These are phyloP conservation scores for Blakeslea trispora DNA, from an alignment of 371 early-diverging fungal genomes.

Conservation along the genomic window DNA sequence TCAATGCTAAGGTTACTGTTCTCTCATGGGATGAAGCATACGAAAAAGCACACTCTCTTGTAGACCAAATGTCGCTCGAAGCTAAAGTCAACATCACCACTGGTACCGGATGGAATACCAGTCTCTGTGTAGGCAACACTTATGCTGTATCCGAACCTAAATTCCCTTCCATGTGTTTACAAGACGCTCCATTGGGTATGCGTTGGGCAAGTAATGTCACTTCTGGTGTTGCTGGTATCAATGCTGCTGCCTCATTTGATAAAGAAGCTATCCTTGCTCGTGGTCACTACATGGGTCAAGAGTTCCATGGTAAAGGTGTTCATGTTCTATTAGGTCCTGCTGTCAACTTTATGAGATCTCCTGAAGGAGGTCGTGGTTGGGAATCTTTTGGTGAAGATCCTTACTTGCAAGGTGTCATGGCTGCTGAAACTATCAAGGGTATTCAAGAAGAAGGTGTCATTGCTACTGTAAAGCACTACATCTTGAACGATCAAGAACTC, in stretches of 20 bases:
- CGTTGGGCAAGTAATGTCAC: conserved; percentile 45
- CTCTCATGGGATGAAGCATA: conserved; percentile 44
- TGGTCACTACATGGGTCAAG: conserved; percentile 52
- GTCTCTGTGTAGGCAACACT: conserved; percentile 56
- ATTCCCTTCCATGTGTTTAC: conserved; percentile 61
- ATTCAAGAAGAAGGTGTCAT: conserved; percentile 43
- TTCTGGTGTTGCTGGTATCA: conserved; percentile 55
- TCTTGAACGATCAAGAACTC: conserved; percentile 51
- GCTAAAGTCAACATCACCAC: conserved; percentile 47
- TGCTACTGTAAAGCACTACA: conserved; percentile 54
- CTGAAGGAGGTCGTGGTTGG: conserved; percentile 58
- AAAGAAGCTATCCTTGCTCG: conserved; percentile 44
- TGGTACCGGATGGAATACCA: conserved; percentile 47
- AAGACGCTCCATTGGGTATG: conserved; percentile 57
- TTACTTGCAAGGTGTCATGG: conserved; percentile 45
- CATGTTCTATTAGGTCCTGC: conserved; percentile 53
- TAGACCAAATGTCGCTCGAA: conserved; percentile 36
- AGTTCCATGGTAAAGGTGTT: conserved; percentile 52
- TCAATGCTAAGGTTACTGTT: neutral
- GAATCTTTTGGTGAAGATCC: conserved; percentile 66
- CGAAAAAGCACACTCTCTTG: conserved; percentile 30
- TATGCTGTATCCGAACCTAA: conserved; percentile 16
- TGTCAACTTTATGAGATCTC: conserved; percentile 49
- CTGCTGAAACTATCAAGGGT: conserved; percentile 34
- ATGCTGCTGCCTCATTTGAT: conserved; percentile 59